Base-by-base conservation (phyloP, 139 green algal genomes). In the Chlorella sp. region DNA sequence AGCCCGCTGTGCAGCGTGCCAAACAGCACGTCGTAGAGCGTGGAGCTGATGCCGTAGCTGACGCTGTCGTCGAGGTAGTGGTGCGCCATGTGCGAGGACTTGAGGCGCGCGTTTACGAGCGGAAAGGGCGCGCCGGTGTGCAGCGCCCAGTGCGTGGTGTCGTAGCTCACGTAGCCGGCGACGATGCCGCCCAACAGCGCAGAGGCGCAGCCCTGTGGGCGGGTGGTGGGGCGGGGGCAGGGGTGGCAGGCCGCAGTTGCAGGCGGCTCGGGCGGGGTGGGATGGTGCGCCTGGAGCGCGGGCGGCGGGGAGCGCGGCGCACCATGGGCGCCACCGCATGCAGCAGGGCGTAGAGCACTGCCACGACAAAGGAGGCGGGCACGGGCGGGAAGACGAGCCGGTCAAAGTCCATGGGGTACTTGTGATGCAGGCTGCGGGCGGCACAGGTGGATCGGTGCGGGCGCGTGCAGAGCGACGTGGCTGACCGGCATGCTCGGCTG, bases 301-400 rank as follows among this genome's bases (percentile, higher is more conserved):
- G n/a, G n/a, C n/a, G n/a, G n/a, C n/a, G n/a, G n/a, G n/a, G n/a
- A n/a, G n/a, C n/a, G n/a, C n/a, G n/a, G 29, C 40, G 5, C 25
- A 80, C 79, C 74, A 76, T 46, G 11, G 84, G 80, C 31, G 92
- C 43, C 1, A 71, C 15, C 17, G 63, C 7, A 11, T 70, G 51
- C 38, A 94, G 72, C 1, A 43, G 31, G 17, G 23, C 64, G n/a
- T 85, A 88, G 2, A 93, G 76, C 3, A 62, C 41, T 1, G 64
- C 64, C 1, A 84, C 71, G 5, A 95, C 79, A 5, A 82, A 40
- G 3, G 79, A 85, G 6, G 89, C 89, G 0, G 92, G 88, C 12
- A 94, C 56, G 3, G 93, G 94, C n/a, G 95, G 95, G 66, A 99
- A 97, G 0, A 99, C 95, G 7, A 98, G 86, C 3, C 95, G 82